A percentile compares a stretch with the other conserved stretches of the same genome.
These are phyloP conservation scores for Mucor saturninus DNA, from an alignment of 371 early-diverging fungal species.

Conservation along the genomic window DNA sequence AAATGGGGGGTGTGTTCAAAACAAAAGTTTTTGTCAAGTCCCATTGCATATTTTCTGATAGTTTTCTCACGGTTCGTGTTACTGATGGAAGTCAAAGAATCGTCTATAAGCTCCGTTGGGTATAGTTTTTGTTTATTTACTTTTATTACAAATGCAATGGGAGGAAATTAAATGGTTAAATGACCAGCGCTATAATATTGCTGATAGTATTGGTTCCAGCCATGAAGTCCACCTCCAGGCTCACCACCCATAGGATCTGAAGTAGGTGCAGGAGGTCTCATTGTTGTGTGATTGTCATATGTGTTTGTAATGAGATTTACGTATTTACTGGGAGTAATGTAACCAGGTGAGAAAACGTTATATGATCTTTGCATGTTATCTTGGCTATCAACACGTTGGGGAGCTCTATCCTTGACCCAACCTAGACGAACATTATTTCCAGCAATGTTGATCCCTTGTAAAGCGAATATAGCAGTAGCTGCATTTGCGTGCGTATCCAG, in stretches of 20 bases:
- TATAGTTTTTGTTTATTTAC: not conserved
- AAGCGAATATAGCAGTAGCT: slow-evolving; percentile 79
- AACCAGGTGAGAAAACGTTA: slow-evolving; percentile 24
- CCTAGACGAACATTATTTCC: slow-evolving; percentile 79
- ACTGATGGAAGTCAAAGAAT: not conserved
- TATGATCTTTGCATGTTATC: slow-evolving; percentile 22
- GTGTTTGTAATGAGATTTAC: slow-evolving; percentile 20
- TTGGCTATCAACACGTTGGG: slow-evolving; percentile 18
- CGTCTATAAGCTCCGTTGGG: not conserved
- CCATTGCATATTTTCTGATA: slow-evolving; percentile 3
- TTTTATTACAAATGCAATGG: not conserved
- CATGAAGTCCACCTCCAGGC: slow-evolving; percentile 17
- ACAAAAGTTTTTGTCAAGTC: slow-evolving; percentile 1
- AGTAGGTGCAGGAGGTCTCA: slow-evolving; percentile 29
- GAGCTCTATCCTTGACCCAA: slow-evolving; percentile 83
- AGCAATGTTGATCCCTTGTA: slow-evolving; percentile 74
- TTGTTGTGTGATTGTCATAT: slow-evolving; percentile 19
- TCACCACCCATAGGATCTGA: slow-evolving; percentile 15
- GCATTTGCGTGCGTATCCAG: slow-evolving; percentile 91
- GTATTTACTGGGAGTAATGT: slow-evolving; percentile 16
- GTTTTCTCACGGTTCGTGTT: slow-evolving; percentile 6
- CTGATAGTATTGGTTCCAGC: slow-evolving; percentile 32
- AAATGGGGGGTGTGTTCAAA: not conserved
- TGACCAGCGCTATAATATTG: slow-evolving; percentile 29
- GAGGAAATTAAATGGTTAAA: slow-evolving; percentile 18